Evolutionary conservation across 108 stramenopile genomes (phyloP).

Genomic region (Ochromonas danica): DNA sequence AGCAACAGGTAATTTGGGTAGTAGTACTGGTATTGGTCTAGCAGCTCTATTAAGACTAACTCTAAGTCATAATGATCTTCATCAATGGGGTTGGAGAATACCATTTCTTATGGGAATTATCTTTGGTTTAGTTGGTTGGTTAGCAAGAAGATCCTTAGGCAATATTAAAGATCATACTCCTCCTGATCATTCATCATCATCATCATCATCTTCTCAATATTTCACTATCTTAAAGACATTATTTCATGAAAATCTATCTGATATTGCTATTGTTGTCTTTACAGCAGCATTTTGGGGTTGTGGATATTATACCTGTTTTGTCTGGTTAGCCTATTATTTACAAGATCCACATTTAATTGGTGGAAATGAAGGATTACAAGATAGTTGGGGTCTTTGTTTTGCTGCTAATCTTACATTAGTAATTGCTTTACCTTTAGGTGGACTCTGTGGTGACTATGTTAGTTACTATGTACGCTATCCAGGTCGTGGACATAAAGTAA

Average conservation of each 20-base stretch:
- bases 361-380: background rate
- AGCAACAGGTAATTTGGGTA: background rate
- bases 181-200: background rate
- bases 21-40: background rate
- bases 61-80: background rate
- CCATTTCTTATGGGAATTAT: background rate
- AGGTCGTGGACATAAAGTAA: background rate
- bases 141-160: background rate
- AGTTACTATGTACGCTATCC: background rate
- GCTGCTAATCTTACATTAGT: background rate
- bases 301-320: constrained; percentile 3
- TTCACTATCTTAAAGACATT: background rate
- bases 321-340: constrained; percentile 3
- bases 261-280: background rate
- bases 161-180: background rate
- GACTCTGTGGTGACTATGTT: background rate
- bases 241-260: too few relatives aligned
- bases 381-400: background rate
- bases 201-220: background rate
- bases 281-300: constrained; percentile 7
- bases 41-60: background rate
- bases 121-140: constrained; percentile 3
- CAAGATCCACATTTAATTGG: background rate
- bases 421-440: background rate
- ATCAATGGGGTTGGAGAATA: constrained; percentile 32